Evolutionary conservation across 1,139 yeast species (phyloP), one percentile per base, ranked within the genome.

Genomic region (Zygosaccharomyces sapae): DNA sequence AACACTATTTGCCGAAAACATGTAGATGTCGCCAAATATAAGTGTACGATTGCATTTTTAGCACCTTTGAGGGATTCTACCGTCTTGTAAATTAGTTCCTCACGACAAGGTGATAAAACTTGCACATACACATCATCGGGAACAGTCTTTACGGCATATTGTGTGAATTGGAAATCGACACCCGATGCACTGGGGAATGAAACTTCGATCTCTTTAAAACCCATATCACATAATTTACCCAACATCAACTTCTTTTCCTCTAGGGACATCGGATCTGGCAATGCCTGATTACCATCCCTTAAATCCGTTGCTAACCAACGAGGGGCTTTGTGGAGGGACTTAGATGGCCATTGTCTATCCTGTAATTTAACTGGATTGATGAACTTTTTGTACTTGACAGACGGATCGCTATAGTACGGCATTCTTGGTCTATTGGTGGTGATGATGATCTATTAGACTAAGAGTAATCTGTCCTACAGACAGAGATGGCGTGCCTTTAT

Each of bases 141-240:
- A 25, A 96, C 95, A 52, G 81, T 81, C 63, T 87, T 95, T 35
- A 90, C 90, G 30, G 97, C 96, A 59, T 78, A 86, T 52, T 96
- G 77, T 27, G 97, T 92, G 72, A 92, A 92, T 66, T 92, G 97
- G 65, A 92, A 92, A 69, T 92, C 98, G 22, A 87, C 82, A 66
- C 90, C 97, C 4, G 96, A 86, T 2, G 97, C 97, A 24, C 95
- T 82, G n/a, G 98, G 97, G 72, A 92, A 92, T 0, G 96, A 82
- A 13, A 92, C 97, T 70, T 92, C 98, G 55, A 92, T 92, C 70
- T 92, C 98, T 68, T 92, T 92, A 73, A 89, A 92, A 0, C 97
- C 97, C 43, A 89, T 73, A 35, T 87, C 92, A n/a, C 90, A 73
- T 49, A 92, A 74, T 67, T 89, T 87, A 55, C 81, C 77, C 73